Base-by-base conservation (phyloP, 495 filamentous ascomycete species). In the Lichenothelia convexa region DNA sequence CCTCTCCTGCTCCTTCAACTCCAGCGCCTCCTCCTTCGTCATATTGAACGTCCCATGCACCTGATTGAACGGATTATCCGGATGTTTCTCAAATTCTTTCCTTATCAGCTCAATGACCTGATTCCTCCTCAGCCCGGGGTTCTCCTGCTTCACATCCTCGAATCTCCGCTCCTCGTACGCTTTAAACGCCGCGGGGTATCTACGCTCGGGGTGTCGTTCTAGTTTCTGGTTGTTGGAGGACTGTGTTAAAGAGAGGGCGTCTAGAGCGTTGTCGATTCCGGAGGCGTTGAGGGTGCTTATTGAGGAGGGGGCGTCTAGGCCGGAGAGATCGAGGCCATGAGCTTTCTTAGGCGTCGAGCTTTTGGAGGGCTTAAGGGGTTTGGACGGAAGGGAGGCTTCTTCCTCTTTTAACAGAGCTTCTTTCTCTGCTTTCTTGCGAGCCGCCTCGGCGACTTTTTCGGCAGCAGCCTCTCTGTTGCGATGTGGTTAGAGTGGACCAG, bases 31-130 rank as follows among this genome's bases (percentile, higher is more conserved):
- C 7, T 86, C 80, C 60, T 70, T 78, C 18, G 68, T 70, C 24
- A 77, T 72, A 56, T 97, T 75, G 54, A 81, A 80, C 15, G 58
- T 54, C 5, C 73, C 78, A 40, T 65, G 64, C 11, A 68, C 71
- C 58, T 91, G 82, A 56, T 89, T 92, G 54, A 92, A 86, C 26
- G 89, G 89, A 51, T 95, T 95, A 53, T 95, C 89, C 3, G 75
- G 72, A 50, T 75, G 77, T 61, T 81, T 87, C 55, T 85, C 72
- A 53, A 93, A 97, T 60, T 95, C 91, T 63, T 87, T 86, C 43
- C 63, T 52, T 33, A 89, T 75, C 40, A 72, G 57, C 44, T 89
- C 79, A 31, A 78, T 67, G 55, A 78, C 75, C 71, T 92, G 80
- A 46, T 85, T 68, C 40, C 75, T 63, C 32, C 85, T 62, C 50